Conservation (phyloP, 371 early-diverging fungal species). For the Mucor piriformis region DNA sequence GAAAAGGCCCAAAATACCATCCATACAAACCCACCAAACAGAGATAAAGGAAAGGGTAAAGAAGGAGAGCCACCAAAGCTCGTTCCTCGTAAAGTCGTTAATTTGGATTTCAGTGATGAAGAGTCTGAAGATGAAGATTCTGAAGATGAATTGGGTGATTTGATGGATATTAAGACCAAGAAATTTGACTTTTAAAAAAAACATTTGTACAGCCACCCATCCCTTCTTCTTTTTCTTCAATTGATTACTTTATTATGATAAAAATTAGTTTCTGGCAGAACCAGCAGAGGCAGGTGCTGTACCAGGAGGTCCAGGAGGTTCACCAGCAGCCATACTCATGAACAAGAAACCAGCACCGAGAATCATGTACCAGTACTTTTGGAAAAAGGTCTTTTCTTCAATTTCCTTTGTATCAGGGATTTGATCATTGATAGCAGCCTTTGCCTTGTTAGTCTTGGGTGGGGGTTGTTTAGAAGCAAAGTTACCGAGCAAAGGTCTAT, state of each 20-base stretch:
- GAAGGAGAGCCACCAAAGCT: not conserved
- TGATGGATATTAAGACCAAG: not conserved
- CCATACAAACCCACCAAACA: no score
- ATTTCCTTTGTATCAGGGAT: conserved; percentile 16
- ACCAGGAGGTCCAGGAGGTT: conserved; percentile 7
- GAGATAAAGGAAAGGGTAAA: no score
- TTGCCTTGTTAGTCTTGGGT: conserved; percentile 19
- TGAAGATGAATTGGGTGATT: not conserved
- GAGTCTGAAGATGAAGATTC: not conserved
- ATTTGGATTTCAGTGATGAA: not conserved
- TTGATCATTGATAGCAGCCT: conserved; percentile 21
- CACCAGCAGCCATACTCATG: conserved; percentile 4
- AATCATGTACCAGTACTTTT: conserved; percentile 35
- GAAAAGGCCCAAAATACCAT: no score
- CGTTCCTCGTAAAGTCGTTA: not conserved
- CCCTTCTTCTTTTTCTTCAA: no score
- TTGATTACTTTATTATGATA: no score
- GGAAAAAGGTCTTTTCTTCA: conserved; percentile 34
- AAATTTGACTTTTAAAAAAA: not conserved
- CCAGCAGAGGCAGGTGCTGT: not conserved
- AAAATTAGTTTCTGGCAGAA: not conserved
- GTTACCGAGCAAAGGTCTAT: conserved; percentile 28
- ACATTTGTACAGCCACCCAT: not conserved
- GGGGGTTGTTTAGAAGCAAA: conserved; percentile 21
- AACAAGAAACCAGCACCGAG: conserved; percentile 16